These are phyloP conservation scores for Entomophthora muscae DNA, from an alignment of 371 early-diverging fungal species.

Conservation along the genomic window DNA sequence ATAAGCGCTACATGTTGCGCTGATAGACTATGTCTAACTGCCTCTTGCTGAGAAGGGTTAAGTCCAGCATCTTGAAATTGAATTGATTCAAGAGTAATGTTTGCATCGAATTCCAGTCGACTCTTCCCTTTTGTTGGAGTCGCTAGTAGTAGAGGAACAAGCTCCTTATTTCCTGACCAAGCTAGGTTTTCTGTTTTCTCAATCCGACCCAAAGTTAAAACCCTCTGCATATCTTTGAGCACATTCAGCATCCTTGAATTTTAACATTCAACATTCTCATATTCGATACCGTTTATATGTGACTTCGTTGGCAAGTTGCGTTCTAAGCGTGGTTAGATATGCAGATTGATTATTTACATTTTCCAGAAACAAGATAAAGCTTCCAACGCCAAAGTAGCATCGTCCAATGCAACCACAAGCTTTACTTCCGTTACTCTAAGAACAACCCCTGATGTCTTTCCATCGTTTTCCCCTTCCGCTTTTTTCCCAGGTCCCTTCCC, in stretches of 20 bases:
- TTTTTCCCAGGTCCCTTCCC: not conserved
- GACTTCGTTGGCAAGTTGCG: constrained; percentile 5
- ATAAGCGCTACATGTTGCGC: constrained; percentile 55
- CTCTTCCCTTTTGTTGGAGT: constrained; percentile 22
- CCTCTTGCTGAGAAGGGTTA: constrained; percentile 58
- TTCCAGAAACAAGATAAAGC: constrained; percentile 12
- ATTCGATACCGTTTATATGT: constrained; percentile 6
- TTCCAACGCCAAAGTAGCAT: constrained; percentile 17
- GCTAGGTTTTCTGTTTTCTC: constrained; percentile 14
- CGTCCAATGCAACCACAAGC: constrained; percentile 10
- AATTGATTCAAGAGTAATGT: constrained; percentile 8
- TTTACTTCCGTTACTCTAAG: constrained; percentile 9
- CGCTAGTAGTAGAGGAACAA: constrained; percentile 11
- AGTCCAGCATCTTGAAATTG: constrained; percentile 40
- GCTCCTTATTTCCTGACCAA: constrained; percentile 11
- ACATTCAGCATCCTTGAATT: not conserved
- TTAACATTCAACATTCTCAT: constrained; percentile 4
- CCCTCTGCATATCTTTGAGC: not conserved
- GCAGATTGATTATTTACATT: constrained; percentile 2
- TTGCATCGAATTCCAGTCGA: constrained; percentile 19
- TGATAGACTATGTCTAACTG: constrained; percentile 43
- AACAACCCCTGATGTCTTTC: constrained; percentile 12
- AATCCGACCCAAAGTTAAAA: constrained; percentile 10
- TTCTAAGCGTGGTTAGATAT: not conserved
- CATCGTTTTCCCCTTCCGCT: constrained; percentile 23